These are phyloP conservation scores for Detonula confervacea DNA, from an alignment of 352 stramenopile species.

Conservation along the genomic window DNA sequence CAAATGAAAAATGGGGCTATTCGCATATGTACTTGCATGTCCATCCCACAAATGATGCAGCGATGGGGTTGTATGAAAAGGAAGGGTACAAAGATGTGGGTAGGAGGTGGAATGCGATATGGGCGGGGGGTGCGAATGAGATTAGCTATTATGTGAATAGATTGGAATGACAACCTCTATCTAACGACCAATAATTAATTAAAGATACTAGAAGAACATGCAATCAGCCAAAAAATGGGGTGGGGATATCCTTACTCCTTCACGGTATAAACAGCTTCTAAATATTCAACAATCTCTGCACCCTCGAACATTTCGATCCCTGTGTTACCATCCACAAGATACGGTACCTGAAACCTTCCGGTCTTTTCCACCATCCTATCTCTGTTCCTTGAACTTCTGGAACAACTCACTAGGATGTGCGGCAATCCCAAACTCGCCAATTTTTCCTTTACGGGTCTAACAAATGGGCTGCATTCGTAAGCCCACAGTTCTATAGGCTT, in stretches of 20 bases:
- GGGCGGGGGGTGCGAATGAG: too few relatives aligned
- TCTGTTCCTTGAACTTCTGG: constrained; percentile 80
- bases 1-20: constrained; percentile 65
- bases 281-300: constrained; percentile 86
- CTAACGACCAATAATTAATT: too few relatives aligned
- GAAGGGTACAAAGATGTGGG: constrained; percentile 75
- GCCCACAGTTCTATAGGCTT: constrained; percentile 81
- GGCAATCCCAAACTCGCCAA: constrained; percentile 79
- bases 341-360: constrained; percentile 85
- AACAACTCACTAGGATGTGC: constrained; percentile 82
- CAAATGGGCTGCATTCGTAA: constrained; percentile 83
- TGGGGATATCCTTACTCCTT: too few relatives aligned
- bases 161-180: too few relatives aligned
- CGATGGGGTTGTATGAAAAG: constrained; percentile 70
- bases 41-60: constrained; percentile 70
- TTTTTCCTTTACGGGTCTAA: constrained; percentile 82
- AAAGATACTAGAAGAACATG: background rate
- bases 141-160: too few relatives aligned
- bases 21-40: constrained; percentile 79
- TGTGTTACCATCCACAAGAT: constrained; percentile 87
- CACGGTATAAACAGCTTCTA: constrained; percentile 73
- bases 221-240: too few relatives aligned
- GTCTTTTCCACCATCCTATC: constrained; percentile 74
- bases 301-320: constrained; percentile 86
- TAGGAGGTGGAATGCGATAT: constrained; percentile 76